Percentiles rank a stretch among this genome's conserved stretches.
Evolutionary conservation across 2,329 filamentous ascomycete genomes (phyloP).

Genomic region (Stromatinia cepivora): DNA sequence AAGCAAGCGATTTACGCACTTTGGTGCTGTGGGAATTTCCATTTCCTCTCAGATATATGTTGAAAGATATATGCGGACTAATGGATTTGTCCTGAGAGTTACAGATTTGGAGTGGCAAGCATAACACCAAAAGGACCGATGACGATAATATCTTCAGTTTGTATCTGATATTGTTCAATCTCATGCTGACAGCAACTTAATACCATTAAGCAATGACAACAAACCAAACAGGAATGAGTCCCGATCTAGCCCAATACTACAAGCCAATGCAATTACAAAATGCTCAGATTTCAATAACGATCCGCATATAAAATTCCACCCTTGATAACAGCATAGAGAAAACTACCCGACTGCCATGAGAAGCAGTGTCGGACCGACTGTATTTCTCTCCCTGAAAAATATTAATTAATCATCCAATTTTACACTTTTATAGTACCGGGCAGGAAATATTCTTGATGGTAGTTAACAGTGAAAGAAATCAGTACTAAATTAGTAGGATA

Average conservation of each 20-base stretch:
- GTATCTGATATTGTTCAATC: neutral
- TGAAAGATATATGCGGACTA: neutral
- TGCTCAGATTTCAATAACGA: neutral
- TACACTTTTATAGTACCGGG: neutral
- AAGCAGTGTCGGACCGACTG: neutral
- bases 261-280: neutral
- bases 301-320: neutral
- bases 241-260: too few species aligned
- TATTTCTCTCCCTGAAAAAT: neutral
- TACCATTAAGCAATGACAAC: neutral
- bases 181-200: neutral
- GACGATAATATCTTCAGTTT: too few species aligned
- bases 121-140: too few species aligned
- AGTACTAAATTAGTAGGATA: neutral
- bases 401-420: too few species aligned
- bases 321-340: too few species aligned
- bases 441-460: rapidly evolving
- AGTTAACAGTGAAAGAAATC: too few species aligned
- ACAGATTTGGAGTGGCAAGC: neutral
- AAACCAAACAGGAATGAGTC: neutral
- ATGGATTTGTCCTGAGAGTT: rapidly evolving
- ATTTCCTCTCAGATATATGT: neutral
- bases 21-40: rapidly evolving
- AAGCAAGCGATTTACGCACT: neutral
- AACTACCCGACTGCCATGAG: neutral